These are phyloP conservation scores for Aspergillus tubingensis DNA, from an alignment of 2,329 filamentous ascomycete species.

Conservation along the genomic window DNA sequence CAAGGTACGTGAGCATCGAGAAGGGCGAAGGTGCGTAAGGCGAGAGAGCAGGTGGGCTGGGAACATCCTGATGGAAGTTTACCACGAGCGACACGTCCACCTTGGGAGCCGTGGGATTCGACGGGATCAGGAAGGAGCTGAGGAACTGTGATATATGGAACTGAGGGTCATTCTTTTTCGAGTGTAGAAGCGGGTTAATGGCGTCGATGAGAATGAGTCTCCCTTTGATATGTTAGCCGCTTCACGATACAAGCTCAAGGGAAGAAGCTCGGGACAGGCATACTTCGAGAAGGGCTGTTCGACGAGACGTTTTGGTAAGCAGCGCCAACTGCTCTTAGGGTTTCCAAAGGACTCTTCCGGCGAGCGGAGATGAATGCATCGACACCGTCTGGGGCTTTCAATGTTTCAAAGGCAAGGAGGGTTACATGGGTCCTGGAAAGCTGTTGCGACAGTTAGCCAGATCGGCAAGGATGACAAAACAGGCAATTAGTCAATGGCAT, in stretches of 20 bases:
- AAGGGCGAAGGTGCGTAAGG: conserved; percentile 65
- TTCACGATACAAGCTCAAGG: not conserved
- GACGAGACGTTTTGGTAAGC: conserved; percentile 27
- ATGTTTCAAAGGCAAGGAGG: conserved; percentile 75
- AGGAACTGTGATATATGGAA: conserved; percentile 68
- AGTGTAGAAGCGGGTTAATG: conserved; percentile 64
- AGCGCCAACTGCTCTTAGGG: conserved; percentile 62
- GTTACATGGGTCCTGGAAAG: conserved; percentile 68
- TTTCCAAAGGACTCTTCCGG: conserved; percentile 57
- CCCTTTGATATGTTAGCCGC: conserved; percentile 50
- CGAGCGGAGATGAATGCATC: conserved; percentile 69
- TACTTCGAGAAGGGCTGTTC: conserved; percentile 30
- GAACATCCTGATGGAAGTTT: conserved; percentile 81
- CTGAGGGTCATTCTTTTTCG: conserved; percentile 46
- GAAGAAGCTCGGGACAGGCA: conserved; percentile 12
- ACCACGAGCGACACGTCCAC: conserved; percentile 68
- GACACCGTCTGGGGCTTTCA: conserved; percentile 63
- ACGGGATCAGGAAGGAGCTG: conserved; percentile 66
- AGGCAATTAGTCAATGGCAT: not conserved
- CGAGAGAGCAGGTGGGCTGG: conserved; percentile 48
- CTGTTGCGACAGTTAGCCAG: conserved; percentile 17
- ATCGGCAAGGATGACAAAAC: too few species aligned
- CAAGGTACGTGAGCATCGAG: conserved; percentile 75
- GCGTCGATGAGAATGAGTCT: conserved; percentile 78
- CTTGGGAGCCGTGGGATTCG: conserved; percentile 29